Evolutionary conservation across 352 stramenopile genomes (phyloP).

Genomic region (Saprolegnia diclina): DNA sequence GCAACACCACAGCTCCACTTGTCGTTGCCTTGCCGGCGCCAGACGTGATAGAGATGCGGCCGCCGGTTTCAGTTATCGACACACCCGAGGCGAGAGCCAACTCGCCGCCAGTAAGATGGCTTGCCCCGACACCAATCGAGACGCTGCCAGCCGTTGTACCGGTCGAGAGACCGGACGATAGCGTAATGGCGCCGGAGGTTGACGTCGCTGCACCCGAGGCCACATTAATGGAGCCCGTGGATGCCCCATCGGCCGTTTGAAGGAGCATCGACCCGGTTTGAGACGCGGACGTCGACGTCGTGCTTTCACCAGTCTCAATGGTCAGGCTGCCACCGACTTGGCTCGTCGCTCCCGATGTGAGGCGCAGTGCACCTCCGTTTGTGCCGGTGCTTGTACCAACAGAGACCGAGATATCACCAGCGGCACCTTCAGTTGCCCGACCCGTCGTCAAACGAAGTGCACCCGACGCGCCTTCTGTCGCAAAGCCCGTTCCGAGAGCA

Average conservation of each 20-base stretch:
- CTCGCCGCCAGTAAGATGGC: conserved; percentile 4
- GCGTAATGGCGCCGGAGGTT: neutral
- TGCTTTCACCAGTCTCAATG: conserved; percentile 17
- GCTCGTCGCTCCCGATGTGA: neutral
- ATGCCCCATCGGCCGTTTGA: neutral
- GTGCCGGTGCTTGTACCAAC: neutral
- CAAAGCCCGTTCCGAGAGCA: neutral
- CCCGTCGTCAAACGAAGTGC: conserved; percentile 3
- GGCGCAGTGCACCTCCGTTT: neutral
- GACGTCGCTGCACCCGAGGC: conserved; percentile 5
- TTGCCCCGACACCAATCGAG: neutral
- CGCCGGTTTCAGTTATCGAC: conserved; percentile 27
- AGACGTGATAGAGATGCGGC: conserved; percentile 40
- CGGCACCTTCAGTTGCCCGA: neutral
- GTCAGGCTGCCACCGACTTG: conserved; percentile 15
- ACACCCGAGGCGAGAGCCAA: neutral
- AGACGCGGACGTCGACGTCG: neutral
- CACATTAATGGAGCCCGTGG: conserved; percentile 15
- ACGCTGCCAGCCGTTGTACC: neutral
- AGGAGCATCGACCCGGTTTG: neutral
- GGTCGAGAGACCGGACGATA: conserved; percentile 4
- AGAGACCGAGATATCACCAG: conserved; percentile 7
- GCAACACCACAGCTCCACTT: conserved; percentile 40
- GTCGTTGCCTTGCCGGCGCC: conserved; percentile 38
- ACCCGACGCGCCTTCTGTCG: conserved; percentile 12